Percentiles rank a stretch among this genome's conserved stretches.
Conservation (phyloP, 345 rosid genomes). For the Zanthoxylum bungeanum region DNA sequence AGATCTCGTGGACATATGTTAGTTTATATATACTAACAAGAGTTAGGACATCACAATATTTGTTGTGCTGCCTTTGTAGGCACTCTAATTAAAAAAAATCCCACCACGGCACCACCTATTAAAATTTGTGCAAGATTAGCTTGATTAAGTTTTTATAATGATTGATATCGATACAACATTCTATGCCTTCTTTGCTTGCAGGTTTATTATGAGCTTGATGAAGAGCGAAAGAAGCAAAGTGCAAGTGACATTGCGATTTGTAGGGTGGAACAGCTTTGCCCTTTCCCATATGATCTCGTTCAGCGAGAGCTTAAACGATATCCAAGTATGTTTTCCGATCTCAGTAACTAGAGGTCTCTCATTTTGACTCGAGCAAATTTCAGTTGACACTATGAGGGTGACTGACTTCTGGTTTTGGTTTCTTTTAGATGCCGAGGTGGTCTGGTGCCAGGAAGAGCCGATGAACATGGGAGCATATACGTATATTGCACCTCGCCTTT, state of each 20-base stretch:
- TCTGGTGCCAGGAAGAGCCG: slow-evolving; percentile 90
- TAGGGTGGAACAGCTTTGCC: slow-evolving; percentile 79
- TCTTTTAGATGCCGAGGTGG: slow-evolving; percentile 55
- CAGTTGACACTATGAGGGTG: background rate
- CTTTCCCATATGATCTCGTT: slow-evolving; percentile 75
- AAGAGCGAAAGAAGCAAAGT: slow-evolving; percentile 46
- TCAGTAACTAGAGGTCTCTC: background rate
- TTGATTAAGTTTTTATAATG: background rate
- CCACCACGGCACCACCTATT: no score
- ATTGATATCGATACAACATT: slow-evolving; percentile 6
- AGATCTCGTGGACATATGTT: background rate
- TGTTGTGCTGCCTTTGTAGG: background rate
- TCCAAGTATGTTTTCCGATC: slow-evolving; percentile 46
- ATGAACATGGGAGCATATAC: slow-evolving; percentile 81
- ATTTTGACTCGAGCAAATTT: background rate
- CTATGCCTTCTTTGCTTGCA: slow-evolving; percentile 12
- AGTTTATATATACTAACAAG: background rate
- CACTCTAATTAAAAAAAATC: background rate
- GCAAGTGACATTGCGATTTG: slow-evolving; percentile 70
- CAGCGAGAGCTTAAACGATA: slow-evolving; percentile 79
- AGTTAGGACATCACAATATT: background rate
- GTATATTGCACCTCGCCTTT: slow-evolving; percentile 58
- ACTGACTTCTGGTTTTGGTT: background rate
- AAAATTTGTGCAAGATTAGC: background rate
- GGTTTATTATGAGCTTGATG: slow-evolving; percentile 74